Base-by-base conservation (phyloP, 2,329 filamentous ascomycete species). In the Orbilia oligospora region DNA sequence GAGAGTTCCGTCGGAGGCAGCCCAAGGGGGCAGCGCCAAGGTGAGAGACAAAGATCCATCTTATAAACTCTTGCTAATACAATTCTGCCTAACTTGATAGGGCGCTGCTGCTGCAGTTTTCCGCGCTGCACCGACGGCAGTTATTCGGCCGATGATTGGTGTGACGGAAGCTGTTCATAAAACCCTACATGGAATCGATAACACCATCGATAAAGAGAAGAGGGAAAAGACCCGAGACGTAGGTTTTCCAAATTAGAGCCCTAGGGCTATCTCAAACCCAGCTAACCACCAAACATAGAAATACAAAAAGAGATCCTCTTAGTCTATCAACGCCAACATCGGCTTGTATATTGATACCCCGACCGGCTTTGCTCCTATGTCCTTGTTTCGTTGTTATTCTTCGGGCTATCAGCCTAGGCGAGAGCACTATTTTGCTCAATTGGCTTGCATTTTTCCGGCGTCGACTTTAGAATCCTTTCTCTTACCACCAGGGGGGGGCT, bases 151-250 rank as follows among this genome's bases (percentile, higher is more conserved):
- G 6, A 93, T 94, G 2, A 93, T 98, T 82, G 97, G 95, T 0
- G 93, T 94, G 6, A 93, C 91, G 41, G 95, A 95, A 84, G 95
- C 91, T 0, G 90, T 97, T 63, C 93, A 94, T 8, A 93, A 97
- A 86, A 93, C 95, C 44, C 86, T 99, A 75, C 88, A 98, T 85
- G 96, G 97, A 4, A 95, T 94, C 14, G 97, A 93, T 0, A 99
- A 99, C 84, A 90, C 92, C 56, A 87, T 99, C 81, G 96, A 99
- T 86, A 92, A 92, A 67, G 88, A 90, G 79, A 94, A 97, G 83
- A 86, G 91, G 83, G 88, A 93, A 82, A 90, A 92, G 83, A 90
- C 94, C 83, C 93, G 97, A 82, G 94, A 97, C 87, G 95, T 97
- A 86, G 89, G 93, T 91, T 33, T n/a, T 22, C 58, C n/a, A 16